These are phyloP conservation scores for Phytophthora lateralis DNA, from an alignment of 352 stramenopile genomes.

Conservation along the genomic window DNA sequence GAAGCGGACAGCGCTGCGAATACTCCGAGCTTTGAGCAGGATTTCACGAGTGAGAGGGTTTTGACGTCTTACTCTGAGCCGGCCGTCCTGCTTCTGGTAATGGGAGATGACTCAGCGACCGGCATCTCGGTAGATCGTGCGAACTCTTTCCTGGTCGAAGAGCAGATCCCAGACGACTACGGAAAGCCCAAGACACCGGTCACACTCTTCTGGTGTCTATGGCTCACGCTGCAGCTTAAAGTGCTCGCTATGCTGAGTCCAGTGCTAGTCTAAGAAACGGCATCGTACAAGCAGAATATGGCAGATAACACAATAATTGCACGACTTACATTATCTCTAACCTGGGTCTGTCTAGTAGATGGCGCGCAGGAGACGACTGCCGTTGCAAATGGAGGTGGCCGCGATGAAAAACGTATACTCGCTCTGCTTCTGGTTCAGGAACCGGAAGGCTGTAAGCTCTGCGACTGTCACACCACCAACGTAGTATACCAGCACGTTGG, in stretches of 20 bases:
- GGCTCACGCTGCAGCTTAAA: constrained; percentile 52
- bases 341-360: constrained; percentile 41
- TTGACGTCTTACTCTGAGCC: constrained; percentile 51
- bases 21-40: constrained; percentile 53
- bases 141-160: constrained; percentile 52
- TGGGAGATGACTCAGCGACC: constrained; percentile 44
- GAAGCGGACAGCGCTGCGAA: constrained; percentile 44
- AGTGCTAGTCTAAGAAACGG: neutral
- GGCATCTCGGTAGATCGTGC: constrained; percentile 50
- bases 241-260: constrained; percentile 22
- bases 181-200: constrained; percentile 38
- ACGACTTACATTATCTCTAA: constrained; percentile 11
- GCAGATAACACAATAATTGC: neutral
- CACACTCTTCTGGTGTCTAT: constrained; percentile 36
- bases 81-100: constrained; percentile 50
- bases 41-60: constrained; percentile 34
- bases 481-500: constrained; percentile 81
- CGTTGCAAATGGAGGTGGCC: constrained; percentile 78
- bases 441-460: constrained; percentile 79
- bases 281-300: neutral
- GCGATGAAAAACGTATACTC: constrained; percentile 72
- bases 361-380: constrained; percentile 61
- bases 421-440: constrained; percentile 68
- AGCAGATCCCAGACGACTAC: constrained; percentile 57
- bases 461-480: constrained; percentile 84